Evolutionary conservation across 108 stramenopile genomes (phyloP), one percentile per base, ranked within the genome.

Genomic region (Stephanodiscus minutulus): DNA sequence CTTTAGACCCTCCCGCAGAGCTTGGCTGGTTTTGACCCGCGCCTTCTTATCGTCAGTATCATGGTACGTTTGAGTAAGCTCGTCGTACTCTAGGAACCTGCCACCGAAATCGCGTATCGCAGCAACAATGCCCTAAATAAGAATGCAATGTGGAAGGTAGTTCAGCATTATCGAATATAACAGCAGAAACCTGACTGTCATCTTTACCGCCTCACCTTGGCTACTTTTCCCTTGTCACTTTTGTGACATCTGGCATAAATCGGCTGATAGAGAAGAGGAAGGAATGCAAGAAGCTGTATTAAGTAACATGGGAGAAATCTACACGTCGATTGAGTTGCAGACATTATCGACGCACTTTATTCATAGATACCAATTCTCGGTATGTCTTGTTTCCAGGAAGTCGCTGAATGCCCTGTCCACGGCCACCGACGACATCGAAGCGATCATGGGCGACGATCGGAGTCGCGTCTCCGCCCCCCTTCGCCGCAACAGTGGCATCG

Each of bases 41-140:
- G 91, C 91, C 64, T 85, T 92, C 50, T 80, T 80, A 44, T 89
- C 85, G 33, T 87, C 87, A 57, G 89, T 87, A 66, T 89, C 91
- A 39, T 54, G 67, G 77, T 87, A 89, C 0, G 79, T 47, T 5
- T 77, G 75, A 7, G 74, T 53, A 17, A 0, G 22, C 27, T 63
- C 59, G 53, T 88, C 85, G 52, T 83, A 81, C 31, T 93, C 86
- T 1, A 93, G 85, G 56, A 93, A 93, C 27, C 92, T 50, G n/a
- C 70, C 70, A 2, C 46, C 44, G 41, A 54, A 53, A 1, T 72
- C 9, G 7, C 49, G 22, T 11, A 72, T 62, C 12, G 70, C 70
- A 2, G 48, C 61, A 27, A 72, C 70, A n/a, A 72, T 72, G 20
- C 52, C 61, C 41, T 63, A 13, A 33, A 5, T 33, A 33, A 5